Conservation (phyloP, 164 flowering plant genomes). For the Houttuynia cordata region DNA sequence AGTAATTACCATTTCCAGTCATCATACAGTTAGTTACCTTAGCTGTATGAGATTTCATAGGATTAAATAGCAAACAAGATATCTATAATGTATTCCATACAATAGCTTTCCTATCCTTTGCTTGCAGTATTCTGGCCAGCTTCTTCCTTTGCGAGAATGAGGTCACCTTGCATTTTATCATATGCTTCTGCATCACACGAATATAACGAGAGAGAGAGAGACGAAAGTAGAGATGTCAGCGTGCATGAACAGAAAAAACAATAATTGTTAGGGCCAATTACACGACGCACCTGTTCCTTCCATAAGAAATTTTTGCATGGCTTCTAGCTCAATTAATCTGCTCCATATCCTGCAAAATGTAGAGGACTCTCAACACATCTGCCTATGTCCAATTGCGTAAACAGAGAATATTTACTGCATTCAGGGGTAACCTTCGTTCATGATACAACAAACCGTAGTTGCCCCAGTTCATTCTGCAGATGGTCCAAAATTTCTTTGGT, state of each 20-base stretch:
- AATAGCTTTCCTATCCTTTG: slow-evolving; percentile 52
- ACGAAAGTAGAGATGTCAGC: too few species aligned
- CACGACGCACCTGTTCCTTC: slow-evolving; percentile 66
- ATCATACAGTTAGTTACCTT: neutral
- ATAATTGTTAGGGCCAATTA: neutral
- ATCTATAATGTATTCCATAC: neutral
- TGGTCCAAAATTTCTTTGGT: slow-evolving; percentile 58
- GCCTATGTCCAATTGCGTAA: neutral
- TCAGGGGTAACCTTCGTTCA: slow-evolving; percentile 58
- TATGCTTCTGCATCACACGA: slow-evolving; percentile 57
- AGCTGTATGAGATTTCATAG: neutral
- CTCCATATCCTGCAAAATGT: slow-evolving; percentile 47
- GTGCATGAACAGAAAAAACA: slow-evolving; percentile 3
- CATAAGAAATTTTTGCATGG: slow-evolving; percentile 63
- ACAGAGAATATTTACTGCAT: neutral
- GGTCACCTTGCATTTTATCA: slow-evolving; percentile 67
- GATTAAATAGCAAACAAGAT: neutral
- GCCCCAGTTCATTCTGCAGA: slow-evolving; percentile 60
- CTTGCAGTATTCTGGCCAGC: too few species aligned
- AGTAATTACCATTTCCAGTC: too few species aligned
- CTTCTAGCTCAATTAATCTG: slow-evolving; percentile 75
- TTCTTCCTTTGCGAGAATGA: slow-evolving; percentile 51
- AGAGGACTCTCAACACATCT: neutral
- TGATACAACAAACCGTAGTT: slow-evolving; percentile 71
- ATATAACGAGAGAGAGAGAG: neutral